phyloP scores from a whole-genome alignment of 495 filamentous ascomycete species.

The Penicillium nucicola region DNA sequence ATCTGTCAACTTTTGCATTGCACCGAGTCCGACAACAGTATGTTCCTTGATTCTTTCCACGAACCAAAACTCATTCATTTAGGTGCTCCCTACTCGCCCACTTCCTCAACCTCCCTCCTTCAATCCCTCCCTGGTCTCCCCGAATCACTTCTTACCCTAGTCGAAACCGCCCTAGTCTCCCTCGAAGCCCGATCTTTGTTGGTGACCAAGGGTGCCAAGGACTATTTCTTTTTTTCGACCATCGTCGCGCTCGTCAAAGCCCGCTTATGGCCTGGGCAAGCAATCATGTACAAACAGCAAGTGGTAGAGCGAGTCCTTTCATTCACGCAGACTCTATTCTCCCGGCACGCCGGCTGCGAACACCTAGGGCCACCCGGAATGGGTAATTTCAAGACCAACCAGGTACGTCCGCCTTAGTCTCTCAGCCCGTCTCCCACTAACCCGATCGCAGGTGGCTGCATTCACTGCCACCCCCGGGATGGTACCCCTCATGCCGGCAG shows the following conservation, averaged over 20 bases:
- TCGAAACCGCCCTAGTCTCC: conserved; percentile 32
- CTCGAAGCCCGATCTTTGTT: conserved; percentile 34
- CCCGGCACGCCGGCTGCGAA: conserved; percentile 34
- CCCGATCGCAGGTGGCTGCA: conserved; percentile 15
- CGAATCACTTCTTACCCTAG: conserved; percentile 35
- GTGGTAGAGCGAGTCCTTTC: conserved; percentile 38
- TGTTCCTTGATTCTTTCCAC: neutral
- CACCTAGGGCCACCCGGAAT: conserved; percentile 35
- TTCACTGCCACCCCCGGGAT: conserved; percentile 26
- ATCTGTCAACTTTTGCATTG: conserved; percentile 37
- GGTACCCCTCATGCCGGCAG: conserved; percentile 22
- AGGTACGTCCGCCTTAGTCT: conserved; percentile 14
- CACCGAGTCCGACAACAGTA: conserved; percentile 8
- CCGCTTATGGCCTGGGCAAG: conserved; percentile 37
- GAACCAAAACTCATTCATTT: neutral
- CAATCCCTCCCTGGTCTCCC: conserved; percentile 33
- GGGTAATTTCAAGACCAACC: conserved; percentile 34
- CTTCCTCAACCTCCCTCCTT: conserved; percentile 21
- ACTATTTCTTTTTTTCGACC: conserved; percentile 45
- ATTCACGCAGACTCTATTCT: conserved; percentile 38
- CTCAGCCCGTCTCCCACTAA: no score
- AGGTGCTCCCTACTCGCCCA: conserved; percentile 9
- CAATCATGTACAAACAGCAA: conserved; percentile 35
- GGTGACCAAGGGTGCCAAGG: conserved; percentile 43
- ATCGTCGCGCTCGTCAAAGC: conserved; percentile 39